Evolutionary conservation across 139 green algal genomes (phyloP).

Genomic region (Chlorokybus atmophyticus): DNA sequence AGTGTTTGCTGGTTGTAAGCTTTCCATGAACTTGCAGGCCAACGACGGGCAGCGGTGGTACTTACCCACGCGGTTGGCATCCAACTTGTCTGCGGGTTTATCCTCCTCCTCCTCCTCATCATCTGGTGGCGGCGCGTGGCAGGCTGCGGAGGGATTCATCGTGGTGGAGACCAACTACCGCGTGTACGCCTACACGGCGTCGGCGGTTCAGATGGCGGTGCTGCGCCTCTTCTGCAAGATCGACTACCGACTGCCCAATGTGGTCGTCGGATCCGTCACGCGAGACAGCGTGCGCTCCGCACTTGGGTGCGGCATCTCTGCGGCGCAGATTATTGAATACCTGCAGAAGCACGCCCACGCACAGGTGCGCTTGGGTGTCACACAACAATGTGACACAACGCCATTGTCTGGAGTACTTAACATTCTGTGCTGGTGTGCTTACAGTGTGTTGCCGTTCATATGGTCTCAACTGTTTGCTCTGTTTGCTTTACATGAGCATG

Average conservation of each 20-base stretch:
- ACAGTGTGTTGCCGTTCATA: too few species aligned
- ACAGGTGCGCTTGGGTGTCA: too few species aligned
- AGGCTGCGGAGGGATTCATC: constrained; percentile 18
- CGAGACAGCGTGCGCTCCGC: constrained; percentile 21
- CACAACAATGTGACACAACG: too few species aligned
- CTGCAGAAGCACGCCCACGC: constrained; percentile 17
- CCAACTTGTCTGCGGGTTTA: constrained; percentile 13
- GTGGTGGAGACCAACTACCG: constrained; percentile 37
- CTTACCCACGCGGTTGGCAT: constrained; percentile 15
- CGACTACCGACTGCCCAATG: constrained; percentile 17
- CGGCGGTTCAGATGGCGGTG: constrained; percentile 19
- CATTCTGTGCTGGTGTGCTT: too few species aligned
- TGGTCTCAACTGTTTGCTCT: too few species aligned
- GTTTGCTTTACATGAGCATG: too few species aligned
- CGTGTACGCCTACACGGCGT: constrained; percentile 32
- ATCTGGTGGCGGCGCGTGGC: neutral
- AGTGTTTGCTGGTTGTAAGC: neutral
- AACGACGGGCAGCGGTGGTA: constrained; percentile 10
- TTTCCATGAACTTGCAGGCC: neutral
- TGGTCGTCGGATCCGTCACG: constrained; percentile 16
- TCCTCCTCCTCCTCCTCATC: constrained; percentile 9
- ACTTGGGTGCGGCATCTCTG: constrained; percentile 4
- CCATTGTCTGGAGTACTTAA: too few species aligned
- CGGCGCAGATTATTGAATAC: constrained; percentile 16
- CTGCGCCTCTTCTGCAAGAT: constrained; percentile 23